Evolutionary conservation across 345 rosid genomes (phyloP).

Genomic region (Raphanus raphanistrum): DNA sequence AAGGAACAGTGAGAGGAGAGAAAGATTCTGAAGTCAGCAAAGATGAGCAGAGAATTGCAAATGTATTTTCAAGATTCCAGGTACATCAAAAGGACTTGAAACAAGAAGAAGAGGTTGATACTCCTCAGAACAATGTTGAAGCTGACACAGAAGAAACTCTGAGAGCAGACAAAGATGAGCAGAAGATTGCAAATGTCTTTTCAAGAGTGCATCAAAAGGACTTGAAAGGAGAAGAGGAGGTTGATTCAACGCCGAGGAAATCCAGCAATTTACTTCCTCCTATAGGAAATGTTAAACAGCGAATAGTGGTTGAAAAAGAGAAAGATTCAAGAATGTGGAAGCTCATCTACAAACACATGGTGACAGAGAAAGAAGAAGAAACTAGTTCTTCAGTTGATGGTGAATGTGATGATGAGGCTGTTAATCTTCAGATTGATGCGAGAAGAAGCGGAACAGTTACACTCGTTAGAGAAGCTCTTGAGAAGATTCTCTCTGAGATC

Average conservation of each 20-base stretch:
- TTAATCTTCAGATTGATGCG: conserved; percentile 38
- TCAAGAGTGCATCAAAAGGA: conserved; percentile 28
- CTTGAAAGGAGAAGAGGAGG: conserved; percentile 32
- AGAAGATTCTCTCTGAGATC: conserved; percentile 71
- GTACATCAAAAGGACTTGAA: conserved; percentile 2
- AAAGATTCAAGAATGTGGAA: conserved; percentile 64
- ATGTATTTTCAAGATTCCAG: conserved; percentile 30
- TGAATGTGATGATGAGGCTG: conserved; percentile 41
- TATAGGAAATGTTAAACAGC: conserved; percentile 14
- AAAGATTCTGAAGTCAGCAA: conserved; percentile 10
- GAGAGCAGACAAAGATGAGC: conserved; percentile 13
- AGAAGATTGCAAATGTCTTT: conserved; percentile 19
- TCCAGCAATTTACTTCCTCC: conserved; percentile 18
- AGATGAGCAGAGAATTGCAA: conserved; percentile 17
- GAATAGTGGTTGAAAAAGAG: conserved; percentile 48
- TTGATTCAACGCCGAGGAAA: conserved; percentile 17
- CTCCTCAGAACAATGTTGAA: neutral
- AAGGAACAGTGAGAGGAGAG: conserved; percentile 5
- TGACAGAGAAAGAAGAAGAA: conserved; percentile 51
- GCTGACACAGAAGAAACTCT: neutral
- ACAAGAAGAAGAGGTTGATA: conserved; percentile 8
- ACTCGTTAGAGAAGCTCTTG: conserved; percentile 78
- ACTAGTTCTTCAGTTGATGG: conserved; percentile 36
- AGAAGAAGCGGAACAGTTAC: conserved; percentile 59
- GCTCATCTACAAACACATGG: conserved; percentile 76